These are phyloP conservation scores for Umbelopsis sp. DNA, from an alignment of 192 early-diverging fungal genomes.

Conservation along the genomic window DNA sequence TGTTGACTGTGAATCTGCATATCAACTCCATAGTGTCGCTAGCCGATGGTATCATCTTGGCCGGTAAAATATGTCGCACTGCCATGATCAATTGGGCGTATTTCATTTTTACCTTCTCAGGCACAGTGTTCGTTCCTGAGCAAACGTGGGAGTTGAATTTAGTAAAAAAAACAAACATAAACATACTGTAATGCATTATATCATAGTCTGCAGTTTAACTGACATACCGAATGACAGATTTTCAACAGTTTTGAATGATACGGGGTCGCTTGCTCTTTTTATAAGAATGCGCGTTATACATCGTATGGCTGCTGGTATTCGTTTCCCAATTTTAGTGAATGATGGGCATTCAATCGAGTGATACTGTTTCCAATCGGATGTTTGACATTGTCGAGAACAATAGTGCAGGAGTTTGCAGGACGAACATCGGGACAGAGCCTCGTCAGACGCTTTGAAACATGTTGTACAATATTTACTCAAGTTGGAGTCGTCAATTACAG, in stretches of 20 bases:
- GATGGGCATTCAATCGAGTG: constrained; percentile 7
- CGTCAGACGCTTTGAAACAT: background rate
- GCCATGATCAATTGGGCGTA: constrained; percentile 13
- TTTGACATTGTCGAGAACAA: background rate
- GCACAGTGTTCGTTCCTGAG: background rate
- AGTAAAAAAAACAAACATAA: background rate
- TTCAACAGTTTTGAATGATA: background rate
- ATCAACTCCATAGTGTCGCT: constrained; percentile 7
- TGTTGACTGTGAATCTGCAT: constrained; percentile 10
- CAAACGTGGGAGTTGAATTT: background rate
- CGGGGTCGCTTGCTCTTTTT: background rate
- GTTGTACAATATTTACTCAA: background rate
- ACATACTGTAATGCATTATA: background rate
- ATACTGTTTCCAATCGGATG: background rate
- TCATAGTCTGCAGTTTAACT: no score
- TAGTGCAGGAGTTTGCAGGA: background rate
- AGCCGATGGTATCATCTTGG: background rate
- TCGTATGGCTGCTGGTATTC: background rate
- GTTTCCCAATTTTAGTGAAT: constrained; percentile 8
- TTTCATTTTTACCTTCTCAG: constrained; percentile 9
- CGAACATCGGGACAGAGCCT: background rate
- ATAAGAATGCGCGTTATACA: background rate
- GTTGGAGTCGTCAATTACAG: background rate
- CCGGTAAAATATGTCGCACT: background rate
- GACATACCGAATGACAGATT: background rate